A percentile compares a stretch with the other conserved stretches of the same genome.
These are phyloP conservation scores for Conringia planisiliqua DNA, from an alignment of 345 rosid genomes.

Conservation along the genomic window DNA sequence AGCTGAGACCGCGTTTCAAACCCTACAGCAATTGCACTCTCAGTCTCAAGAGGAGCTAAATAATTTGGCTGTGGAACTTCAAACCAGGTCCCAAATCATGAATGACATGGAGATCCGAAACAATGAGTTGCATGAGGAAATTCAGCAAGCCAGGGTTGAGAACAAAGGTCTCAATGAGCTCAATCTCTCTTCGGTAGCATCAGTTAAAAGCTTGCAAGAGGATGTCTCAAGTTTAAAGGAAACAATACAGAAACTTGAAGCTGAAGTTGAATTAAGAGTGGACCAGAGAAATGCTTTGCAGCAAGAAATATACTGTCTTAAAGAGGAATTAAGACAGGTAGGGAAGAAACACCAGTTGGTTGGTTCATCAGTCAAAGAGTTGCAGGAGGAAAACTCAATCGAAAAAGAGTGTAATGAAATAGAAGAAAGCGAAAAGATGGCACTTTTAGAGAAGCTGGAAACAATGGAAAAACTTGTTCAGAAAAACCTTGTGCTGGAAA, in stretches of 20 bases:
- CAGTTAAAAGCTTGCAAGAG: conserved; percentile 59
- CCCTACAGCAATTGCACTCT: conserved; percentile 82
- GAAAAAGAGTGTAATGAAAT: conserved; percentile 47
- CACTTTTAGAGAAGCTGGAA: conserved; percentile 60
- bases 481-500: conserved; percentile 70
- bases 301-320: conserved; percentile 81
- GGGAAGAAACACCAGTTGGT: conserved; percentile 56
- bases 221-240: conserved; percentile 65
- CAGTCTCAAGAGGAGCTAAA: conserved; percentile 93
- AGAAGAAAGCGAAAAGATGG: conserved; percentile 46
- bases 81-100: conserved; percentile 51
- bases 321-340: conserved; percentile 69
- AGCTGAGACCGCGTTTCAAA: conserved; percentile 97
- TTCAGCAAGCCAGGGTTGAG: conserved; percentile 49
- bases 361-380: conserved; percentile 53
- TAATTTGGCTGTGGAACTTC: conserved; percentile 61
- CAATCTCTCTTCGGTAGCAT: conserved; percentile 47
- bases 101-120: conserved; percentile 64
- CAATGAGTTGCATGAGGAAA: conserved; percentile 53
- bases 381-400: conserved; percentile 54
- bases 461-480: conserved; percentile 66
- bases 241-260: conserved; percentile 74
- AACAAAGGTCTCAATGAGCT: conserved; percentile 49
- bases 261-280: conserved; percentile 75
- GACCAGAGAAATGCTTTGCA: conserved; percentile 86